A percentile compares a stretch with the other conserved stretches of the same genome.
These are phyloP conservation scores for Rhynchospora tenuis DNA, from an alignment of 176 grass and related monocot species.

Conservation along the genomic window DNA sequence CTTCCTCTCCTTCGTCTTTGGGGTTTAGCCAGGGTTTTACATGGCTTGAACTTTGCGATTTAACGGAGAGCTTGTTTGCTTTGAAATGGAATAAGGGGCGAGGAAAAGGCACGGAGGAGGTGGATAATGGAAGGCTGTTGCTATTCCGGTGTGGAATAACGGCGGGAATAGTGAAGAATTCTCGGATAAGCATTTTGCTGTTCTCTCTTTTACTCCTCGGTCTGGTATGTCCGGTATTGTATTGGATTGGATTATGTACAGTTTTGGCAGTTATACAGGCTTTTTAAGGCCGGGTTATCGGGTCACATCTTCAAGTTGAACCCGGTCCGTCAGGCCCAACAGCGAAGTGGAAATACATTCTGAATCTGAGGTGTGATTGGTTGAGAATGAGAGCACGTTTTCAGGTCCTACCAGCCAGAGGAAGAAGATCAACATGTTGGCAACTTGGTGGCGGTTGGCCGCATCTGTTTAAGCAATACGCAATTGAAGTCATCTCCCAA, in stretches of 20 bases:
- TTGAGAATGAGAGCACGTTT: background rate
- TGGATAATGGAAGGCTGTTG: background rate
- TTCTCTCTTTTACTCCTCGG: background rate
- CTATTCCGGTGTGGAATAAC: slow-evolving; percentile 26
- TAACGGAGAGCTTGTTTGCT: slow-evolving; percentile 9
- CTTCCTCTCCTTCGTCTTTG: background rate
- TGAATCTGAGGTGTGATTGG: background rate
- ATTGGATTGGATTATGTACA: too few species aligned
- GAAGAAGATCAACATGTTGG: too few species aligned
- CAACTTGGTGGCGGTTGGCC: too few species aligned
- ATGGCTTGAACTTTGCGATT: background rate
- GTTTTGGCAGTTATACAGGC: background rate
- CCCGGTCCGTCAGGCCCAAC: background rate
- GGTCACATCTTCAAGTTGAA: background rate
- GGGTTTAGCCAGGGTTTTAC: slow-evolving; percentile 28
- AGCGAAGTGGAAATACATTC: background rate
- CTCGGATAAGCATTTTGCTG: slow-evolving; percentile 32
- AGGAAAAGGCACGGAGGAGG: background rate
- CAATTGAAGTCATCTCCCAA: too few species aligned
- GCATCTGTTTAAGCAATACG: too few species aligned
- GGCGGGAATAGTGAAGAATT: slow-evolving; percentile 4
- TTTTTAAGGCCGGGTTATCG: background rate
- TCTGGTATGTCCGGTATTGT: too few species aligned
- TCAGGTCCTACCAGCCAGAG: too few species aligned
- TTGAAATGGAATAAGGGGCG: background rate